phyloP scores from a whole-genome alignment of 495 filamentous ascomycete species.

The Aspergillus saccharolyticus region DNA sequence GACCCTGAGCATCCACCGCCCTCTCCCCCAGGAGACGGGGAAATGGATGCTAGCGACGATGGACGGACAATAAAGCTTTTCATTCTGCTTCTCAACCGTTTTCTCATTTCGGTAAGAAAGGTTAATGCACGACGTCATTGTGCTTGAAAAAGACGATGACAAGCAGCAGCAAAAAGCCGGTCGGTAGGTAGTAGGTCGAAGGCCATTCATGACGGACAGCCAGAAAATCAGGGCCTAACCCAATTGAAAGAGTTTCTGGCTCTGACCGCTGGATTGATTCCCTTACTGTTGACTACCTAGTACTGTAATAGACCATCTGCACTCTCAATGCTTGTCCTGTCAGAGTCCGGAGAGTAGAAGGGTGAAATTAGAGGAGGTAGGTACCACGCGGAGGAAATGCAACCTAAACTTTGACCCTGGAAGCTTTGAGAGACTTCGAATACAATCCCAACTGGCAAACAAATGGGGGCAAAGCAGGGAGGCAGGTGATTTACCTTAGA shows the following conservation, averaged over 20 bases:
- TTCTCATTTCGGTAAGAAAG: neutral
- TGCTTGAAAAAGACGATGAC: slow-evolving; percentile 16
- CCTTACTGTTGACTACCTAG: neutral
- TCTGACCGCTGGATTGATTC: neutral
- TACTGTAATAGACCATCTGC: too few species aligned
- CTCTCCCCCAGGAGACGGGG: neutral
- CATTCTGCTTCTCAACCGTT: neutral
- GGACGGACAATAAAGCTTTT: neutral
- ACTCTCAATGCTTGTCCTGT: neutral
- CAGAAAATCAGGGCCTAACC: neutral
- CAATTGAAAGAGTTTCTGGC: neutral
- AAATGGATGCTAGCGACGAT: neutral
- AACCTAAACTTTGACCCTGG: slow-evolving; percentile 12
- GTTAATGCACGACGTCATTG: slow-evolving; percentile 23
- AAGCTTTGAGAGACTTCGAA: neutral
- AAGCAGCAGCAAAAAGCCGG: slow-evolving; percentile 15
- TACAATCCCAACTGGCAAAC: neutral
- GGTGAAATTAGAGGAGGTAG: neutral
- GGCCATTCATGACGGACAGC: neutral
- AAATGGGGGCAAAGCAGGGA: neutral
- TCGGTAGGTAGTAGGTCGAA: neutral
- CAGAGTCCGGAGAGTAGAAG: neutral
- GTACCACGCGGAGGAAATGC: slow-evolving; percentile 14
- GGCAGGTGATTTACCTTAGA: slow-evolving; percentile 1
- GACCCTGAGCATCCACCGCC: slow-evolving; percentile 5